Evolutionary conservation across 2,329 filamentous ascomycete genomes (phyloP).

Genomic region (Penicillium sp.): DNA sequence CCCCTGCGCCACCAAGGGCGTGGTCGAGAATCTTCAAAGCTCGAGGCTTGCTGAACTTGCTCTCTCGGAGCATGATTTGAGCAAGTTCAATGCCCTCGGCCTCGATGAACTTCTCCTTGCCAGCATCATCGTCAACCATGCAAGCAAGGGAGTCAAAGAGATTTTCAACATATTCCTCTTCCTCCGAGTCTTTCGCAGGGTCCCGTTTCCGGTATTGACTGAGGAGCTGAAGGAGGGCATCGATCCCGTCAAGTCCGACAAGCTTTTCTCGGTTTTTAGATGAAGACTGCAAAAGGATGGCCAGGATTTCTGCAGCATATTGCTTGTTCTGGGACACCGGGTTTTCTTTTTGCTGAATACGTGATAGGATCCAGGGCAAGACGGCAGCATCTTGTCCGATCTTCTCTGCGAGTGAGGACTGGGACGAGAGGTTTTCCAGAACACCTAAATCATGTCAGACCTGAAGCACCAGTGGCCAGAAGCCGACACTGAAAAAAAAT

Average conservation of each 20-base stretch:
- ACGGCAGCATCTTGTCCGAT: constrained; percentile 71
- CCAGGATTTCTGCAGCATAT: constrained; percentile 88
- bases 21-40: constrained; percentile 85
- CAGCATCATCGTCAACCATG: constrained; percentile 71
- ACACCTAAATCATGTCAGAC: constrained; percentile 52
- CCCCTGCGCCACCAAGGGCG: constrained; percentile 63
- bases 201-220: constrained; percentile 84
- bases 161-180: constrained; percentile 95
- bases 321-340: constrained; percentile 87
- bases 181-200: constrained; percentile 79
- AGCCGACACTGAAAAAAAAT: no score
- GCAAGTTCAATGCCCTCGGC: constrained; percentile 91
- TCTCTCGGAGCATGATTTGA: constrained; percentile 88
- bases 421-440: constrained; percentile 81
- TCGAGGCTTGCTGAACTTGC: constrained; percentile 76
- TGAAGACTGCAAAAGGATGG: constrained; percentile 81
- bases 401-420: constrained; percentile 66
- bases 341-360: constrained; percentile 70
- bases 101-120: constrained; percentile 80
- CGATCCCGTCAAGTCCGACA: constrained; percentile 69
- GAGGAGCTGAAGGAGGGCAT: constrained; percentile 78
- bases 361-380: constrained; percentile 73
- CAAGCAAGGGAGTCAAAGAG: constrained; percentile 85
- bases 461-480: neutral
- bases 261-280: constrained; percentile 65